Evolutionary conservation across 73 alveolate species (phyloP).

Genomic region (Symbiodinium pilosum): DNA sequence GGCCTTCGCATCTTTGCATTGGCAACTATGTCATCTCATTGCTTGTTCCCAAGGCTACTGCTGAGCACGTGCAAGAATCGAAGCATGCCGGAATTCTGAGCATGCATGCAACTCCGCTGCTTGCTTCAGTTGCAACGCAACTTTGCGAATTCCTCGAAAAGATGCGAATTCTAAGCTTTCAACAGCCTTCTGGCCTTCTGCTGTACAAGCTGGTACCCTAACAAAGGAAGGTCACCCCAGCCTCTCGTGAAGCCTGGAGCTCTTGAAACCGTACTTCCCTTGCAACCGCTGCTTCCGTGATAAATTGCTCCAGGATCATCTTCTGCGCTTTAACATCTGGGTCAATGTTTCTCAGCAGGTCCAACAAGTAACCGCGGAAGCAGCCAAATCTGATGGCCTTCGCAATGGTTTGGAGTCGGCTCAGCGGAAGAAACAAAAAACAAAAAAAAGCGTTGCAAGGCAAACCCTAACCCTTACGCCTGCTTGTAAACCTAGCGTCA

Average conservation of each 20-base stretch:
- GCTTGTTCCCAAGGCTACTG: background rate
- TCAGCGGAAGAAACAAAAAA: background rate
- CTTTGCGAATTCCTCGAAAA: background rate
- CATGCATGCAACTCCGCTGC: background rate
- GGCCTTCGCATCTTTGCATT: background rate
- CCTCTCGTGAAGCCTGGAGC: background rate
- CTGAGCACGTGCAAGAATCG: background rate
- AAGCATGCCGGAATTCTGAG: background rate
- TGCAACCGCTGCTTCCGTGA: constrained; percentile 18
- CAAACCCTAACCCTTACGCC: too few species aligned
- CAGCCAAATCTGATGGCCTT: constrained; percentile 6
- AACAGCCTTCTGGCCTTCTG: too few species aligned
- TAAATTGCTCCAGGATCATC: constrained; percentile 19
- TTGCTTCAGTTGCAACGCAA: background rate
- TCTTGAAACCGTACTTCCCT: background rate
- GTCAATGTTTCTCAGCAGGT: background rate
- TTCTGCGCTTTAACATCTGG: background rate
- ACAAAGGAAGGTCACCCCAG: background rate
- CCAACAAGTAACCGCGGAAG: background rate
- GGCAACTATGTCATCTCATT: background rate
- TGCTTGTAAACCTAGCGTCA: background rate
- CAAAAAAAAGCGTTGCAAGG: background rate
- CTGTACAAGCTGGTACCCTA: background rate
- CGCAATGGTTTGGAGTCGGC: background rate
- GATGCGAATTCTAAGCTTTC: too few species aligned